Evolutionary conservation across 768 basidiomycete species (phyloP).

Genomic region (Agaricus blazei): DNA sequence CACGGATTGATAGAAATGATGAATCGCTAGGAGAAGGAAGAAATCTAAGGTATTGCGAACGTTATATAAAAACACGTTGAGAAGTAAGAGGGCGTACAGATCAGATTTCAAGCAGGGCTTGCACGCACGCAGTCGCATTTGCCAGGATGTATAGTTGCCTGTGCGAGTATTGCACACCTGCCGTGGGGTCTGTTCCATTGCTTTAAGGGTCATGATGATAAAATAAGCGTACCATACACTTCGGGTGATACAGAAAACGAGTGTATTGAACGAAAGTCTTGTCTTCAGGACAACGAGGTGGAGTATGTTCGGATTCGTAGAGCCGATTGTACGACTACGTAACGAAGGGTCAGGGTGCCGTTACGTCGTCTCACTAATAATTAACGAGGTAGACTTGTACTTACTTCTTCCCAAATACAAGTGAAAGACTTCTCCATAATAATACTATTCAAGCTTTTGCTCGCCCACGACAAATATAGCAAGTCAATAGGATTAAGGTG

Average conservation of each 20-base stretch:
- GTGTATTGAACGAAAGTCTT: not conserved
- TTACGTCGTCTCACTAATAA: too few species aligned
- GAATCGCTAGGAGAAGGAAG: too few species aligned
- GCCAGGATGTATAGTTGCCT: not conserved
- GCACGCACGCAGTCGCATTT: not conserved
- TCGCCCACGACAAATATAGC: slow-evolving; percentile 31
- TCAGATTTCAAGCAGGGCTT: not conserved
- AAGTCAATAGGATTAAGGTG: slow-evolving; percentile 34
- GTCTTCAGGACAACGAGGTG: not conserved
- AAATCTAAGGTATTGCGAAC: not conserved
- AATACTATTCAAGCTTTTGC: slow-evolving; percentile 27
- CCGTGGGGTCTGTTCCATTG: not conserved
- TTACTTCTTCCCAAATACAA: slow-evolving; percentile 28
- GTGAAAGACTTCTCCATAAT: slow-evolving; percentile 18
- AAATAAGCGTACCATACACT: not conserved
- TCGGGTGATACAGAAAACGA: not conserved
- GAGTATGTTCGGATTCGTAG: not conserved
- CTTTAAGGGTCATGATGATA: too few species aligned
- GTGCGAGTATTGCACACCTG: not conserved
- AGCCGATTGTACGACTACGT: not conserved
- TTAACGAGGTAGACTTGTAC: not conserved
- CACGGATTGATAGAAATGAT: too few species aligned
- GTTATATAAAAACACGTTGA: not conserved
- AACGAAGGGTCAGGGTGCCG: too few species aligned
- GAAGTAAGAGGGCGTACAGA: not conserved